A percentile compares a stretch with the other conserved stretches of the same genome.
Evolutionary conservation across 257 asterid genomes (phyloP).

Genomic region (Vinca minor): DNA sequence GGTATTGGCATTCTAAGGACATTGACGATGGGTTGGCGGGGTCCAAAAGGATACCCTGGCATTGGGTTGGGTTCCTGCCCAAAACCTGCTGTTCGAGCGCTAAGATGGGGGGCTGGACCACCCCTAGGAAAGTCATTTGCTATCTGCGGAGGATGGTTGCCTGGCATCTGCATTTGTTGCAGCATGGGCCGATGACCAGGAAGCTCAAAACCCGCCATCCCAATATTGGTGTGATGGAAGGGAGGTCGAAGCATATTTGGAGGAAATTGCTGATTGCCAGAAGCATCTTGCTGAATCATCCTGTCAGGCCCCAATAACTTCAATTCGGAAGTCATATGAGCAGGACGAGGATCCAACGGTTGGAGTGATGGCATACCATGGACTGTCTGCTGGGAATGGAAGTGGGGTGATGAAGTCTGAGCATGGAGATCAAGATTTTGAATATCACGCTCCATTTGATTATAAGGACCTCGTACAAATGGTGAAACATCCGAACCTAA

Average conservation of each 20-base stretch:
- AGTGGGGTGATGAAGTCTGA: conserved; percentile 47
- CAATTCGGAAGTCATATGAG: no score
- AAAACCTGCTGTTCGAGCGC: conserved; percentile 44
- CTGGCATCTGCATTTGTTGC: conserved; percentile 63
- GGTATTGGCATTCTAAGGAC: conserved; percentile 46
- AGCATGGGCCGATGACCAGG: conserved; percentile 44
- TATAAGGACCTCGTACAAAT: conserved; percentile 35
- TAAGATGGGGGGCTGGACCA: conserved; percentile 40
- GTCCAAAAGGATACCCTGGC: conserved; percentile 54
- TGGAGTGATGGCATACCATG: conserved; percentile 49
- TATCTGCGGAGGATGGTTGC: conserved; percentile 38
- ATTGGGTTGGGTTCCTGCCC: conserved; percentile 47
- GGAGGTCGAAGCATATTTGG: conserved; percentile 41
- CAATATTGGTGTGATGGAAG: conserved; percentile 46
- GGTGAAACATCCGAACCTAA: conserved; percentile 38
- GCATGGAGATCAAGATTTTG: conserved; percentile 33
- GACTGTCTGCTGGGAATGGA: conserved; percentile 42
- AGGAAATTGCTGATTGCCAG: conserved; percentile 42
- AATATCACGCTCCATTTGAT: conserved; percentile 37
- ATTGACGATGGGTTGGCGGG: conserved; percentile 40
- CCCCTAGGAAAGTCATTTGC: conserved; percentile 43
- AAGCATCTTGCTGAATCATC: conserved; percentile 37
- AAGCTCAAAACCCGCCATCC: conserved; percentile 52
- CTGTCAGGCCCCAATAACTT: conserved; percentile 47
- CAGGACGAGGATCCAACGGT: conserved; percentile 48